Evolutionary conservation across 257 asterid genomes (phyloP), one percentile per base, ranked within the genome.

Genomic region (Misopates orontium): DNA sequence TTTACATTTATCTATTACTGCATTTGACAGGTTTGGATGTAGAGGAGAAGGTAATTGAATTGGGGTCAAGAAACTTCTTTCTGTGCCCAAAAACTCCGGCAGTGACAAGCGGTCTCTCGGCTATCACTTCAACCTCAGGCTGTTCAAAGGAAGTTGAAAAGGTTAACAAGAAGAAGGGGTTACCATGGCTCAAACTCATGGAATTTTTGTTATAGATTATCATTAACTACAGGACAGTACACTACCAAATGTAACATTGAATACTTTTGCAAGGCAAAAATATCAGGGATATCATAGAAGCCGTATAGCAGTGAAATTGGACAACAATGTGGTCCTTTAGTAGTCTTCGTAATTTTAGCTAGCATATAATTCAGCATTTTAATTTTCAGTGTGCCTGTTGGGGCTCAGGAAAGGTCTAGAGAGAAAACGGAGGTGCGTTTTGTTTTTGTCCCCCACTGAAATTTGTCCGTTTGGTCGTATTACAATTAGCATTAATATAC

Each of bases 31-130:
- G 95, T 78, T 80, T 91, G 79, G 69, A 75, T 66, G 72, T 89
- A 71, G 77, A 71, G 60, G 95, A 84, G 75, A 88, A 85, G 75
- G 72, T 86, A 70, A 71, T 70, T 44, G 69, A 55, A 51, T 63
- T 91, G 81, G 98, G 98, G 16, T 87, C 98, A 40, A 82, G 98
- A 59, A 91, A 88, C 83, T 88, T 86, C 77, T 91, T 86, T 45
- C 66, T 91, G 6, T 86, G 81, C 75, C 85, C 90, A 3, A 83
- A 59, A 74, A 44, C 36, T 2, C 36, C 36, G 36, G n/a, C n/a
- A n/a, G n/a, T n/a, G n/a, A n/a, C n/a, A 10, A 60, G 48, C 7
- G 69, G 73, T 14, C 72, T 48, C 6, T 65, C 58, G 15, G 56
- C 58, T 63, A 4, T 71, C 51, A 23, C 77, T 39, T 63, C 73